Percentiles rank a stretch among this genome's conserved stretches.
Conservation (phyloP, 257 asterid species). For the Fraxinus pennsylvanica region DNA sequence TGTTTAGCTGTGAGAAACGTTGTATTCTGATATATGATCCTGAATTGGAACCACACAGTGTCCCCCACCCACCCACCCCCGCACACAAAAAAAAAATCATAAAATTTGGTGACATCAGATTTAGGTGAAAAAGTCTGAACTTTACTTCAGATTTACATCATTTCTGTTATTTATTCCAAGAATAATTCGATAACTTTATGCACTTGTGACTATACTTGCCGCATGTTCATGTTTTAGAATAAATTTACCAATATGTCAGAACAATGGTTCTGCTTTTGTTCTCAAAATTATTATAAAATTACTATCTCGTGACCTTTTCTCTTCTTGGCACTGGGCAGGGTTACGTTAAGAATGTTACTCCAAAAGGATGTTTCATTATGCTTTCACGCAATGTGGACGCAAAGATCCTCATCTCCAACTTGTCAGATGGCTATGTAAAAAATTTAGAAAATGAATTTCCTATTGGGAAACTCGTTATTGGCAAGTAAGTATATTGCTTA, state of each 20-base stretch:
- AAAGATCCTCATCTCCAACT: conserved; percentile 72
- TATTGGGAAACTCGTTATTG: conserved; percentile 76
- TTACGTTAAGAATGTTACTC: conserved; percentile 72
- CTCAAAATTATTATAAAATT: background rate
- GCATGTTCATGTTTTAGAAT: conserved; percentile 2
- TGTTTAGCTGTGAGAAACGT: background rate
- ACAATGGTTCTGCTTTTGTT: conserved; percentile 6
- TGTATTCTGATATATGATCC: background rate
- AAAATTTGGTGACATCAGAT: background rate
- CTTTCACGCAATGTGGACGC: conserved; percentile 88
- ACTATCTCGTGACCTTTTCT: background rate
- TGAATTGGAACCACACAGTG: background rate
- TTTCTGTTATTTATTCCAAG: background rate
- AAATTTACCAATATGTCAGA: background rate
- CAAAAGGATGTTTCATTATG: conserved; percentile 84
- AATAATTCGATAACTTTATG: background rate
- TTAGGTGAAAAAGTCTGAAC: background rate
- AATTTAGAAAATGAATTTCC: conserved; percentile 75
- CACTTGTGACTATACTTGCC: background rate
- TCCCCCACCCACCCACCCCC: no score
- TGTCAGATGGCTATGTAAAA: conserved; percentile 74
- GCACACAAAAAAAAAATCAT: no score
- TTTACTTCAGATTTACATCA: background rate
- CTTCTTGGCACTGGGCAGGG: conserved; percentile 52
- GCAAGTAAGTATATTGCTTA: conserved; percentile 55